Evolutionary conservation across 176 grass and related monocot genomes (phyloP), one percentile per base, ranked within the genome.

Genomic region (Musa schizocarpa): DNA sequence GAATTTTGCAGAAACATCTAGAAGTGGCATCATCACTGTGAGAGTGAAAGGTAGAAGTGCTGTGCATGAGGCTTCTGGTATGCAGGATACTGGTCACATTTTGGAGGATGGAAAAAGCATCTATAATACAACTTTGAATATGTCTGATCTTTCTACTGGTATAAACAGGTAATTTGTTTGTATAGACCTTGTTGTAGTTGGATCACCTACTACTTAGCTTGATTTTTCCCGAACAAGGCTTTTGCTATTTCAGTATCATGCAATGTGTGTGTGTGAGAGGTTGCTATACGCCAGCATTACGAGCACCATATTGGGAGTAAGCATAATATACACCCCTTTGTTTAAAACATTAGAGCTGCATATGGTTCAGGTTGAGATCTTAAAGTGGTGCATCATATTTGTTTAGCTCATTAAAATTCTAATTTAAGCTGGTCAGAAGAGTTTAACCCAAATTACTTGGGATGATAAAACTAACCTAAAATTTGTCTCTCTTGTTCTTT

Each of bases 21-120:
- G 71, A 88, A 85, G 82, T 58, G 73, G 78, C 68, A 90, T 80
- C 51, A 84, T 97, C 53, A 97, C 90, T 74, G 90, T 97, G 80
- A 97, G 91, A 93, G 93, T 97, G 68, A 97, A 97, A 79, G 93
- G 93, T 52, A 81, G 82, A 74, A 97, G 93, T 83, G 93, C 93
- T 71, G 93, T 97, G 76, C 93, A 97, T 75, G 93, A 97, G 77
- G 84, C 90, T 17, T 97, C 93, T 51, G 90, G 88, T 85, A 79
- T 97, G 85, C 93, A 97, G 86, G 93, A 97, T 77, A 89, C 87
- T 29, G 76, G 88, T 59, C 93, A 97, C 82, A 93, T 97, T 89
- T 81, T 97, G 80, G 93, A 97, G 81, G 86, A 79, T 73, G 88
- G 81, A 54, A 92, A 88, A 82, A 97, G 84, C 79, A 97, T 97